Base-by-base conservation (phyloP, 2,329 filamentous ascomycete genomes). In the Botrytis elliptica region DNA sequence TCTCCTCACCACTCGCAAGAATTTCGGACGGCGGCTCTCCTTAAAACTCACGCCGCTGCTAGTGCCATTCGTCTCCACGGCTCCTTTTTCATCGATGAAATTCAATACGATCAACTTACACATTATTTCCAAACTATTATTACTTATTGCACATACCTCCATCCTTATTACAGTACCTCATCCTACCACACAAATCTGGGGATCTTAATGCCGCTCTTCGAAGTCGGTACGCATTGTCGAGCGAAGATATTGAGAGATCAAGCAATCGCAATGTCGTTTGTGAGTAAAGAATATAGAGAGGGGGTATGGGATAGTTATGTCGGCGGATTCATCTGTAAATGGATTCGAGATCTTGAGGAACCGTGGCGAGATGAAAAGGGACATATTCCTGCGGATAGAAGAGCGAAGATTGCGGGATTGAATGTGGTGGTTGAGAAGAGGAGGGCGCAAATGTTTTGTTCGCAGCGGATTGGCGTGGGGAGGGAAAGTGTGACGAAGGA, bases 131-230 rank as follows among this genome's bases (percentile, higher is more conserved):
- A 49, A 22, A 66, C 40, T 1, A 70, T 73, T 38, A 65, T 74
- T 29, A 52, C 73, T n/a, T 65, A 73, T 22, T 72, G 55, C 3
- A 22, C 66, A n/a, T 29, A 59, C 1, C 59, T 76, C 12, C 70
- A 59, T 20, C 74, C 72, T 3, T 63, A 52, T 40, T 69, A 75
- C 5, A 63, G 70, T 4, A 18, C 52, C 7, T 70, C 57, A 22
- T 66, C 66, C 4, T 76, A 75, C 52, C 60, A 63, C 14, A 76
- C 74, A n/a, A 72, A 76, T 33, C 60, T 74, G 7, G 75, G 75
- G 1, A 76, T 76, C 33, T n/a, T 76, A 1, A 70, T 72, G 38
- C 64, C 74, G 1, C 71, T 76, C 0, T 73, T 72, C n/a, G 71
- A 75, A 68, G 73, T 73, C 9, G 69, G 68, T 4, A 57, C 74